Percentiles rank a stretch among this genome's conserved stretches.
phyloP scores from a whole-genome alignment of 257 asterid genomes.

The Solanum clarkiae region DNA sequence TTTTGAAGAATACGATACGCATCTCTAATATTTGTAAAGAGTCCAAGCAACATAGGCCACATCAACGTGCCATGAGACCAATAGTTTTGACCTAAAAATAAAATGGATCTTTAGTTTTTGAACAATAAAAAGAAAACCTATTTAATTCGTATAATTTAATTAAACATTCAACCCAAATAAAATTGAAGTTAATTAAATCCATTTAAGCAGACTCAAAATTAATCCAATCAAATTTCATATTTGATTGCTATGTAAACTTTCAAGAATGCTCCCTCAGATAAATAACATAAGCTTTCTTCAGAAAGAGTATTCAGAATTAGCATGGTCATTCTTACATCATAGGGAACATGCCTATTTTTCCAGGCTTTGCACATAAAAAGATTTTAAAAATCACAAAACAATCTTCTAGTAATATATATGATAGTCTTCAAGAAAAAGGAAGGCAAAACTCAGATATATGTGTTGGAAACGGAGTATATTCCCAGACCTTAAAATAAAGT shows the following conservation, averaged over 20 bases:
- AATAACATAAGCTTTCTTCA: not conserved
- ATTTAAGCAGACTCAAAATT: no score
- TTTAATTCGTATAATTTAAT: no score
- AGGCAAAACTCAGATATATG: constrained; percentile 2
- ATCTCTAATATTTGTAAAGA: no score
- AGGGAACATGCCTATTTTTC: not conserved
- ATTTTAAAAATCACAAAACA: not conserved
- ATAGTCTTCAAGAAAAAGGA: not conserved
- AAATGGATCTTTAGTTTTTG: no score
- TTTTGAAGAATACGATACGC: no score
- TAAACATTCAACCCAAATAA: no score
- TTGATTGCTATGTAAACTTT: not conserved
- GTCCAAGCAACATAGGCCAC: no score
- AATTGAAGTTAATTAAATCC: not conserved
- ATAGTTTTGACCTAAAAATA: no score
- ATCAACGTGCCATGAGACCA: no score
- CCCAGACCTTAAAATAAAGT: constrained; percentile 21
- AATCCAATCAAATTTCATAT: not conserved
- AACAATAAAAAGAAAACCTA: no score
- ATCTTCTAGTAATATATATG: not conserved
- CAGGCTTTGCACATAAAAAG: not conserved
- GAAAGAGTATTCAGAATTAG: constrained; percentile 8
- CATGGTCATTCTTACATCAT: constrained; percentile 11
- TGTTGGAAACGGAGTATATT: constrained; percentile 15
- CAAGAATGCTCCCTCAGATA: not conserved